Evolutionary conservation across 495 filamentous ascomycete genomes (phyloP), one percentile per base, ranked within the genome.

Genomic region (Neurospora sp.): DNA sequence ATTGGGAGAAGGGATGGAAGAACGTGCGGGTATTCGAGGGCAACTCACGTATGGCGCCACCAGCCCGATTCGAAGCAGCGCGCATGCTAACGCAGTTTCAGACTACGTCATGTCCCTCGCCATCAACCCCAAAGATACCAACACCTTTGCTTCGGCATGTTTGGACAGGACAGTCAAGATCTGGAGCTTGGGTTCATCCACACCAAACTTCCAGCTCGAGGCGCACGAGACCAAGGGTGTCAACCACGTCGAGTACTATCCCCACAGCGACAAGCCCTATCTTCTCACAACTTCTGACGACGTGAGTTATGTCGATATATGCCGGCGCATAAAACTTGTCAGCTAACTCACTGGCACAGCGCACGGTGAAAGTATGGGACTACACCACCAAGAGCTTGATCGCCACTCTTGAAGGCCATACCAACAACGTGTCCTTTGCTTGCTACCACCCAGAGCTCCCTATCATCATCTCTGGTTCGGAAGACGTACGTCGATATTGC

Each of bases 41-140:
- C n/a, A 97, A 99, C 79, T 92, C 90, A 94, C 86, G 80, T 81
- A 80, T 9, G 78, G 76, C 11, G 76, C 71, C 27, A 27, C 11
- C 14, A n/a, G 35, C 37, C 11, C 7, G 11, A 20, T 27, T 37
- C 4, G 14, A 16, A 9, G 39, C 37, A 27, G 16, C 42, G 38
- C 20, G 41, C 54, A 44, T 73, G 62, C 76, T 77, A 44, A 80
- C 73, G n/a, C 10, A 10, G 11, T 37, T 54, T 16, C 70, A 80
- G 80, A 80, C 71, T 80, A 81, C 69, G 96, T 98, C 48, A 99
- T 99, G 96, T 94, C 94, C n/a, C 87, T 99, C 75, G 90, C 96
- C n/a, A 97, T 99, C 81, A 98, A 99, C 82, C 96, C 96, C 18
- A 99, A 98, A 82, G 96, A 98, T 77, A 98, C 96, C 27, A 99